Percentiles rank a stretch among this genome's conserved stretches.
These are phyloP conservation scores for Glarea lozoyensis DNA, from an alignment of 495 filamentous ascomycete species.

Conservation along the genomic window DNA sequence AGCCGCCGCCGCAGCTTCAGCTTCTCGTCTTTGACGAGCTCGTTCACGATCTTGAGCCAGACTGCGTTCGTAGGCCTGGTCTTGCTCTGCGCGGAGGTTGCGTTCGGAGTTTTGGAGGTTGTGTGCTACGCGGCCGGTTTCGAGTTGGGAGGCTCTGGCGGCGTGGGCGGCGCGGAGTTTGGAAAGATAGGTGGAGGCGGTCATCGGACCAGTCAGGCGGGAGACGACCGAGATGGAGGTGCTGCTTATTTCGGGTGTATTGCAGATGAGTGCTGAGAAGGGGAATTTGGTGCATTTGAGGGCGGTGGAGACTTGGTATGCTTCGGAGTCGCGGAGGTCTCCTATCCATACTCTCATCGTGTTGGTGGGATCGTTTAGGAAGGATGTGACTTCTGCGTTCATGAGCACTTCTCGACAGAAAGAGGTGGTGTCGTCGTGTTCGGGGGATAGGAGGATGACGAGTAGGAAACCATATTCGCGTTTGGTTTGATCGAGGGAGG, in stretches of 20 bases:
- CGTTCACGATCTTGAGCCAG: conserved; percentile 81
- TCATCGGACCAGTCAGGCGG: conserved; percentile 60
- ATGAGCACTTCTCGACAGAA: conserved; percentile 80
- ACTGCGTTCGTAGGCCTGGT: conserved; percentile 85
- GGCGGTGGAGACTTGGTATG: conserved; percentile 79
- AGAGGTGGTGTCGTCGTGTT: conserved; percentile 83
- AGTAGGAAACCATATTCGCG: conserved; percentile 83
- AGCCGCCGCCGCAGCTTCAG: conserved; percentile 53
- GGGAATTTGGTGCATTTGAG: conserved; percentile 86
- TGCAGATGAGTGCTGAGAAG: conserved; percentile 72
- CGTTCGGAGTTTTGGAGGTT: conserved; percentile 60
- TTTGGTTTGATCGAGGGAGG: conserved; percentile 81
- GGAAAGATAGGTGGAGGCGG: conserved; percentile 56
- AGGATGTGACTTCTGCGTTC: conserved; percentile 60
- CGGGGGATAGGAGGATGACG: conserved; percentile 76
- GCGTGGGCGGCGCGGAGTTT: conserved; percentile 62
- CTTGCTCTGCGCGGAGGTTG: conserved; percentile 71
- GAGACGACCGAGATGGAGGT: conserved; percentile 81
- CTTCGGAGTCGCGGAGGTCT: conserved; percentile 83
- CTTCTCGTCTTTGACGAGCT: conserved; percentile 62
- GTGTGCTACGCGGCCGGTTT: conserved; percentile 32
- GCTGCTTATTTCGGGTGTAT: conserved; percentile 71
- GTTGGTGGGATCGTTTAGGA: conserved; percentile 60
- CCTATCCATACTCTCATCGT: conserved; percentile 86
- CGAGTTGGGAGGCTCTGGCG: conserved; percentile 58